Evolutionary conservation across 805 yeast species (phyloP).

Genomic region (Spathaspora boniae): DNA sequence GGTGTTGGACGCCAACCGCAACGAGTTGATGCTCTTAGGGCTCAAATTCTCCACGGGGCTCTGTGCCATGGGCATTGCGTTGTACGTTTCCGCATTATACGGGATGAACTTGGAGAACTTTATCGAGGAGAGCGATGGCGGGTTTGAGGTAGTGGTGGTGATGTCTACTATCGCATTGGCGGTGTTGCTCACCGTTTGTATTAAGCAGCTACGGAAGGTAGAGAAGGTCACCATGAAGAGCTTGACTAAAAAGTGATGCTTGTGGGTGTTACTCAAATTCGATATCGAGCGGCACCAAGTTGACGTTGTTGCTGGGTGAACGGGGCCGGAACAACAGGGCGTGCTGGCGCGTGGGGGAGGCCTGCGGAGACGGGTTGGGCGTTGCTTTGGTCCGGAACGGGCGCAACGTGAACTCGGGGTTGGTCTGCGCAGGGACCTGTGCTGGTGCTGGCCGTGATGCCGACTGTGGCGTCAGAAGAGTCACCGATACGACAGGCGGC

Average conservation of each 20-base stretch:
- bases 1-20: conserved; percentile 88
- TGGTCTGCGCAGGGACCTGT: too few species aligned
- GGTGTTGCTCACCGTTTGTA: conserved; percentile 49
- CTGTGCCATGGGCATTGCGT: conserved; percentile 73
- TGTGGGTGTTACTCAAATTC: conserved; percentile 22
- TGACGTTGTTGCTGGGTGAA: conserved; percentile 8
- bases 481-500: too few species aligned
- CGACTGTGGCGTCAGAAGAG: too few species aligned
- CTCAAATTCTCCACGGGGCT: conserved; percentile 80
- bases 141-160: conserved; percentile 50
- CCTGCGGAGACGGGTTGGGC: conserved; percentile 37
- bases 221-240: conserved; percentile 73
- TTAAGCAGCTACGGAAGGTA: conserved; percentile 56
- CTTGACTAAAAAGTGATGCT: conserved; percentile 1
- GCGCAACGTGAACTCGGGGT: conserved; percentile 32
- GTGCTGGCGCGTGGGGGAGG: conserved; percentile 26
- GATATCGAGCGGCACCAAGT: conserved; percentile 15
- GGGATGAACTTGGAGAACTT: conserved; percentile 96
- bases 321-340: not conserved
- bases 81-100: conserved; percentile 80
- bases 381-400: conserved; percentile 41
- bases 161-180: conserved; percentile 41
- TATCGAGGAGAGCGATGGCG: conserved; percentile 76
- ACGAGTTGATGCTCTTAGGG: conserved; percentile 86
- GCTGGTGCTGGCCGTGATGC: too few species aligned